phyloP scores from a whole-genome alignment of 768 basidiomycete genomes.

The Hypsizygus marmoreus region DNA sequence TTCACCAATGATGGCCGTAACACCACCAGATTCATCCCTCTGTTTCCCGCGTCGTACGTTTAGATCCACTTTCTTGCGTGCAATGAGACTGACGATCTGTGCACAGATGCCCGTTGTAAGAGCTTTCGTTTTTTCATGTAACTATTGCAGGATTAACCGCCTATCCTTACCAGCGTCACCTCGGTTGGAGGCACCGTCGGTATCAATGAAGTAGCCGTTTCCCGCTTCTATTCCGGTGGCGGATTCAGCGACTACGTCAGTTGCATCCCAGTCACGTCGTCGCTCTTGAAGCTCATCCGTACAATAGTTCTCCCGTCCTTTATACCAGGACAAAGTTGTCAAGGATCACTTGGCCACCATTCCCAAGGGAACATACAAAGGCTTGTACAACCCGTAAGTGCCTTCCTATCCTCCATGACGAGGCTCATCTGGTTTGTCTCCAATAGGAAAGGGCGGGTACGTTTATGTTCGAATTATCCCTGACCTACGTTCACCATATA shows the following conservation, averaged over 20 bases:
- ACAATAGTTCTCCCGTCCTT: conserved; percentile 51
- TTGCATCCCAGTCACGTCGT: conserved; percentile 10
- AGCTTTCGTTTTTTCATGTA: no score
- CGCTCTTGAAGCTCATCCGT: not conserved
- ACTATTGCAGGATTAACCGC: no score
- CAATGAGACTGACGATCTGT: conserved; percentile 13
- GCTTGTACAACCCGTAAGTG: conserved; percentile 62
- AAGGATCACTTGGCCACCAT: conserved; percentile 44
- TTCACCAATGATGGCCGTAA: conserved; percentile 60
- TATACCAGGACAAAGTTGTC: conserved; percentile 53
- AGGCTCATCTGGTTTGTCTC: not conserved
- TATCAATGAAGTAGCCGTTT: conserved; percentile 57
- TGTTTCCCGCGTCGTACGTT: conserved; percentile 57
- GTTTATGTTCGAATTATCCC: conserved; percentile 15
- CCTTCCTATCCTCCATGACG: not conserved
- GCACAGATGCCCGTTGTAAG: conserved; percentile 50
- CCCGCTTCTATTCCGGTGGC: conserved; percentile 61
- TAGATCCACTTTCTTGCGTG: conserved; percentile 25
- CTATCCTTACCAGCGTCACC: conserved; percentile 64
- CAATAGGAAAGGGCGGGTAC: conserved; percentile 49
- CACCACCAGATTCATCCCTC: conserved; percentile 48
- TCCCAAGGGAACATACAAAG: conserved; percentile 50
- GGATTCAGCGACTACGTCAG: conserved; percentile 72
- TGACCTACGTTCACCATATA: not conserved
- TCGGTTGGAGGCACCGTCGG: conserved; percentile 62